Conservation (phyloP, 129 eudicot genomes). For the Artemisia argyi region DNA sequence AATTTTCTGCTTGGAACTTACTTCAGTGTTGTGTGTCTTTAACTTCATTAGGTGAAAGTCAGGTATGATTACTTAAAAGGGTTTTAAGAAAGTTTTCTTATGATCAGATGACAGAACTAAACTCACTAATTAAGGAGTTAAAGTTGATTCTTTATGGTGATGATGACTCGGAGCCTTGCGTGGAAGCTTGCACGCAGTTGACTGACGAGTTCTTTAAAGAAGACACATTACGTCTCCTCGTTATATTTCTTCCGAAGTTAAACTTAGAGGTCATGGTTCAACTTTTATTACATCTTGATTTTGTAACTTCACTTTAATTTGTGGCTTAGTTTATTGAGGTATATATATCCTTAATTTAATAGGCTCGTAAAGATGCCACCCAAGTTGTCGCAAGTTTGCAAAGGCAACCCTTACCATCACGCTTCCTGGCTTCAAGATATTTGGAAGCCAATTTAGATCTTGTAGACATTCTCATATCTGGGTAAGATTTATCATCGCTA, state of each 20-base stretch:
- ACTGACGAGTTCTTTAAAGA: conserved; percentile 64
- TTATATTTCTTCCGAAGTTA: conserved; percentile 61
- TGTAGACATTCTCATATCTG: conserved; percentile 55
- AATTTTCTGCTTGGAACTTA: no score
- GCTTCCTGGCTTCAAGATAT: conserved; percentile 60
- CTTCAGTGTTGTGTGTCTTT: no score
- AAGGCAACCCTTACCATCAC: conserved; percentile 69
- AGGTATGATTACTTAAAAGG: background rate
- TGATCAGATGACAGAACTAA: conserved; percentile 48
- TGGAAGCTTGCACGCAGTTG: conserved; percentile 64
- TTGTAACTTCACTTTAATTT: background rate
- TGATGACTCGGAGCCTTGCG: conserved; percentile 56
- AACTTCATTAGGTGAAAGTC: no score
- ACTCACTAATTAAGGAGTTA: conserved; percentile 43
- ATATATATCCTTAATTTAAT: background rate
- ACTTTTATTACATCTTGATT: background rate
- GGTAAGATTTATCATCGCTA: conserved; percentile 44
- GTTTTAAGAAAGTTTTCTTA: conserved; percentile 2
- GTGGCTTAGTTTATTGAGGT: background rate
- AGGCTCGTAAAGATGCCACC: conserved; percentile 84
- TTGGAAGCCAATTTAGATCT: conserved; percentile 71
- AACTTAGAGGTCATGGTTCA: conserved; percentile 63
- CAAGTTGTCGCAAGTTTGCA: conserved; percentile 80
- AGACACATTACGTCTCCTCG: conserved; percentile 62
- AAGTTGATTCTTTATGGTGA: conserved; percentile 67